Conservation (phyloP, 345 rosid genomes). For the Eucalyptus sp. region DNA sequence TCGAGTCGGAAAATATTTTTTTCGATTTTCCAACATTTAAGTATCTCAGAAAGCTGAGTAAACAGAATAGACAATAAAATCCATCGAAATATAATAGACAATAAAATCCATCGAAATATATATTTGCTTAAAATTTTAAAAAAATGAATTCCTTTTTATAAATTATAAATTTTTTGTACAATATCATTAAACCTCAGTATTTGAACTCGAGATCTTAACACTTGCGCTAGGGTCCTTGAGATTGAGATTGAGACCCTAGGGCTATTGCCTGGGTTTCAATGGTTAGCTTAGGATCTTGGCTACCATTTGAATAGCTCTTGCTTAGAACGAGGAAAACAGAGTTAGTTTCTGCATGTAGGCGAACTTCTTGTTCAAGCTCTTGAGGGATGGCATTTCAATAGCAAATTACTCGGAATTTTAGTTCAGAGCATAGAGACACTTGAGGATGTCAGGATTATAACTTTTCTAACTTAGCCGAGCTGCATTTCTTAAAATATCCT, state of each 20-base stretch:
- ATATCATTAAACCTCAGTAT: accelerated
- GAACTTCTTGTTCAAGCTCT: too few species aligned
- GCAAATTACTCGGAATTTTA: accelerated
- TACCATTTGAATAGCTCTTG: too few species aligned
- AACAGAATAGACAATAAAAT: neutral
- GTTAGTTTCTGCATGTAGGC: accelerated
- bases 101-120: neutral
- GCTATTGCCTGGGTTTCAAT: too few species aligned
- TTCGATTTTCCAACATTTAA: neutral
- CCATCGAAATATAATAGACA: neutral
- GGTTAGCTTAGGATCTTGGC: neutral
- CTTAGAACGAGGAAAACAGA: accelerated
- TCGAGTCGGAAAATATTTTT: neutral
- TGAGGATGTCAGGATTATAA: accelerated
- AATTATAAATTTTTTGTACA: too few species aligned
- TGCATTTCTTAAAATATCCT: too few species aligned
- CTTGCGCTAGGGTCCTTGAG: neutral
- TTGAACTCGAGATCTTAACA: accelerated
- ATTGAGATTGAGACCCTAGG: neutral
- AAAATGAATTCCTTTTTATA: too few species aligned
- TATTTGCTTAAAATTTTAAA: neutral
- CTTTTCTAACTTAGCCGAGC: accelerated
- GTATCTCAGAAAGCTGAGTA: neutral
- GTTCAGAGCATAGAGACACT: too few species aligned
- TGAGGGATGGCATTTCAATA: accelerated